Evolutionary conservation across 305 asterid genomes (phyloP).

Genomic region (Rubia tinctorum): DNA sequence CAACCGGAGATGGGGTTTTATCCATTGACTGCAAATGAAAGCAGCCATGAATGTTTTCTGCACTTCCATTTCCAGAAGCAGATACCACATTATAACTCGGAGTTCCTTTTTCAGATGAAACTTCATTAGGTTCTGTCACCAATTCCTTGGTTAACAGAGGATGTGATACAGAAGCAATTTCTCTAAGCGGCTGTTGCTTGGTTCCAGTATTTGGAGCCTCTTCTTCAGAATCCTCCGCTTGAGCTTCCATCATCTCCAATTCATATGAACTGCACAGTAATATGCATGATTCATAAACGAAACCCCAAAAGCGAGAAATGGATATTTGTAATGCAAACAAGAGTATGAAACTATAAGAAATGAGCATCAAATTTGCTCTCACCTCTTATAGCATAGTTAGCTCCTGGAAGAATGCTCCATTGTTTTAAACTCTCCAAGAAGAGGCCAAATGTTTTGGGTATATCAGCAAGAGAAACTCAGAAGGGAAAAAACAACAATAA

Average conservation of each 20-base stretch:
- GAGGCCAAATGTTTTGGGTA: conserved; percentile 9
- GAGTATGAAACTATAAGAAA: background rate
- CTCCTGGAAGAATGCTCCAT: conserved; percentile 91
- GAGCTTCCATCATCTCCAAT: conserved; percentile 65
- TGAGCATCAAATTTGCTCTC: conserved; percentile 18
- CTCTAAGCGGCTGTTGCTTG: conserved; percentile 28
- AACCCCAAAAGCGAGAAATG: background rate
- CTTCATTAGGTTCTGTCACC: conserved; percentile 20
- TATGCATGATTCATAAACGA: background rate
- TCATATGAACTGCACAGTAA: conserved; percentile 63
- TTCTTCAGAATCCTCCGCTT: conserved; percentile 94
- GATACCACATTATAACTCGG: conserved; percentile 26
- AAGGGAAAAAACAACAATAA: conserved; percentile 12
- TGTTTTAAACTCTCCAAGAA: conserved; percentile 59
- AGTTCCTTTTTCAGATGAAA: conserved; percentile 28
- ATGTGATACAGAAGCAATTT: conserved; percentile 34
- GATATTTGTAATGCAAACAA: background rate
- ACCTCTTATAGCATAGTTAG: conserved; percentile 72
- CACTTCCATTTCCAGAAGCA: conserved; percentile 28
- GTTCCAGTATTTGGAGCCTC: conserved; percentile 51
- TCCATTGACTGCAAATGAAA: conserved; percentile 23
- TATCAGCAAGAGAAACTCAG: background rate
- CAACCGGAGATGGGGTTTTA: conserved; percentile 24
- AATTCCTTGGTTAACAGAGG: conserved; percentile 30
- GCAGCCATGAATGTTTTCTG: conserved; percentile 24